phyloP scores from a whole-genome alignment of 2,329 filamentous ascomycete genomes.

The Cladophialophora exuberans region DNA sequence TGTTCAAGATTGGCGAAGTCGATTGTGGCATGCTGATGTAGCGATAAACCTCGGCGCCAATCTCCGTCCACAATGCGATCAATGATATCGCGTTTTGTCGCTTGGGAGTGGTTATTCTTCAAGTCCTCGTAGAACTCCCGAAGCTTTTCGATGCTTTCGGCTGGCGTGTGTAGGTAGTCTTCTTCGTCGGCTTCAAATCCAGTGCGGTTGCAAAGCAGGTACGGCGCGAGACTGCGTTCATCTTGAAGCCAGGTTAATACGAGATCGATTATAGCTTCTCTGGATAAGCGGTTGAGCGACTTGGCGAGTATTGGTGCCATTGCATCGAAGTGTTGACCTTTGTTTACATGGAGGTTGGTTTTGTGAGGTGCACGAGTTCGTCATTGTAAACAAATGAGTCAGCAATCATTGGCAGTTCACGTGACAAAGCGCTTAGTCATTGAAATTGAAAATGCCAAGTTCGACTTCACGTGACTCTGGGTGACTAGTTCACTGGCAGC shows the following conservation, averaged over 20 bases:
- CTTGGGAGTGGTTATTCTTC: conserved; percentile 51
- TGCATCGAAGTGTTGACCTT: conserved; percentile 50
- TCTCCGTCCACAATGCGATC: conserved; percentile 61
- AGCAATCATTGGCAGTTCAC: conserved; percentile 7
- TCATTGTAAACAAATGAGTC: conserved; percentile 21
- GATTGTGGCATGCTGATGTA: conserved; percentile 59
- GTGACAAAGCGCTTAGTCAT: conserved; percentile 3
- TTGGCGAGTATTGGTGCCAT: conserved; percentile 67
- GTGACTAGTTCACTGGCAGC: no score
- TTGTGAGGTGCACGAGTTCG: not conserved
- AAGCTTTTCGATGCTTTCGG: conserved; percentile 67
- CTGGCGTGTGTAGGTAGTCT: conserved; percentile 71
- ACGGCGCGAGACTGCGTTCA: conserved; percentile 62
- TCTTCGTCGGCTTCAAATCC: conserved; percentile 60
- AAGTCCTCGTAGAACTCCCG: conserved; percentile 66
- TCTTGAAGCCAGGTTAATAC: conserved; percentile 77
- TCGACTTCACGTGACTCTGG: no score
- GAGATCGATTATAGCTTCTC: conserved; percentile 71
- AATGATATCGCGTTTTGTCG: conserved; percentile 54
- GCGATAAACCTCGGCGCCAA: conserved; percentile 58
- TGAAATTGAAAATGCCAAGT: no score
- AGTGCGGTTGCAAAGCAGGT: conserved; percentile 55
- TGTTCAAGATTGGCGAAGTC: conserved; percentile 59
- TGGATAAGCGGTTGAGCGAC: conserved; percentile 70
- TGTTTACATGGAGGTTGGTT: conserved; percentile 8